Base-by-base conservation (phyloP, 2,329 filamentous ascomycete genomes). In the Hypocrella siamensis region DNA sequence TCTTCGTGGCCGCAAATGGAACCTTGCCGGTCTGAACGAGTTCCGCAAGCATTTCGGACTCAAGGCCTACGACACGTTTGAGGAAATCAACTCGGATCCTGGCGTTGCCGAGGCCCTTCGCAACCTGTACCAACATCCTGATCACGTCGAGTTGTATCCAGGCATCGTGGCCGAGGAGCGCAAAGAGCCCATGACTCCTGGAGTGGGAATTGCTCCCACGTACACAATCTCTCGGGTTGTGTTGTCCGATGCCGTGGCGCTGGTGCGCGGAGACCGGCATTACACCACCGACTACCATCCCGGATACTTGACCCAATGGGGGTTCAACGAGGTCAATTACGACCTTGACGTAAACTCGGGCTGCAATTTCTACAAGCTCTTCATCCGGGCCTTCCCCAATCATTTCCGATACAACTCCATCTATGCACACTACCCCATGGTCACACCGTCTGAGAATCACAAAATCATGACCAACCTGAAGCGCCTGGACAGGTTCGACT, bases 351-450 rank as follows among this genome's bases (percentile, higher is more conserved):
- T 88, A 40, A 80, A 90, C 53, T 76, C 90, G 47, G 83, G 84
- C 29, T 84, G 79, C 42, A 72, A 85, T 10, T 81, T 88, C 54
- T 85, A 86, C 62, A 92, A 90, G 60, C 65, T 92, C 22, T 78
- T 86, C 48, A 61, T 82, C 22, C 70, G 78, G 5, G 79, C 81
- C 1, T 84, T 92, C 61, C 84, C 83, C 1, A 67, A 79, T 40
- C 78, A 84, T 56, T 88, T 86, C 64, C 72, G 70, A 48, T 56
- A 64, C 15, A 76, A 90, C 57, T 85, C 79, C 1, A 73, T 86
- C 33, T 92, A 88, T 40, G 82, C 79, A 0, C 80, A 86, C 47
- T 85, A 78, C 46, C 80, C 75, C n/a, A 72, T 73, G 67, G 56
- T 60, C 3, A 74, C 79, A 2, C 82, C 83, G 0, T 58, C 61